Evolutionary conservation across 2,329 filamentous ascomycete genomes (phyloP).

Genomic region (Xylogone sp.): DNA sequence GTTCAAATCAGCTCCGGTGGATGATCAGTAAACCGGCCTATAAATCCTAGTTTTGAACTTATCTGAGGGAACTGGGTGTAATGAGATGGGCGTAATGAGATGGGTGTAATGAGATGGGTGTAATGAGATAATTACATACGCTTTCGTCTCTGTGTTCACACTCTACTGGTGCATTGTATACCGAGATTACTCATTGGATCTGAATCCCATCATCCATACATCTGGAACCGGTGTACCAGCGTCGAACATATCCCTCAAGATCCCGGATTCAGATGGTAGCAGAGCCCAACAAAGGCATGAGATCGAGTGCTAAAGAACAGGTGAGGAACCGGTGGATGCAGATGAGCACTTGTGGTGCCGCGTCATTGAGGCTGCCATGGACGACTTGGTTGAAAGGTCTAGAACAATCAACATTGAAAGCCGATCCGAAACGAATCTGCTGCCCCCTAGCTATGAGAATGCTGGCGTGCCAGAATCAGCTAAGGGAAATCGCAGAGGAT

Average conservation of each 20-base stretch:
- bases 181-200: slow-evolving; percentile 59
- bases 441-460: slow-evolving; percentile 26
- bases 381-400: slow-evolving; percentile 20
- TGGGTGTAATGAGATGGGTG: no score
- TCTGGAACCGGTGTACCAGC: slow-evolving; percentile 36
- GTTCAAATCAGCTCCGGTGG: no score
- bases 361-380: slow-evolving; percentile 20
- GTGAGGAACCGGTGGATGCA: slow-evolving; percentile 21
- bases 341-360: slow-evolving; percentile 23
- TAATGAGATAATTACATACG: no score
- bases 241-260: slow-evolving; percentile 25
- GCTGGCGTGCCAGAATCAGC: slow-evolving; percentile 7
- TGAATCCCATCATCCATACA: slow-evolving; percentile 52
- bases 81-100: no score
- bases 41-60: no score
- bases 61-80: no score
- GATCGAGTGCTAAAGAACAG: slow-evolving; percentile 14
- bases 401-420: slow-evolving; percentile 8
- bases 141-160: no score
- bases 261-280: slow-evolving; percentile 27
- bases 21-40: no score
- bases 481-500: slow-evolving; percentile 3
- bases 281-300: slow-evolving; percentile 12
- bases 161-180: slow-evolving; percentile 65
- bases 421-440: slow-evolving; percentile 6